phyloP scores from a whole-genome alignment of 1,284 basidiomycete species.

The Waitea zeae region DNA sequence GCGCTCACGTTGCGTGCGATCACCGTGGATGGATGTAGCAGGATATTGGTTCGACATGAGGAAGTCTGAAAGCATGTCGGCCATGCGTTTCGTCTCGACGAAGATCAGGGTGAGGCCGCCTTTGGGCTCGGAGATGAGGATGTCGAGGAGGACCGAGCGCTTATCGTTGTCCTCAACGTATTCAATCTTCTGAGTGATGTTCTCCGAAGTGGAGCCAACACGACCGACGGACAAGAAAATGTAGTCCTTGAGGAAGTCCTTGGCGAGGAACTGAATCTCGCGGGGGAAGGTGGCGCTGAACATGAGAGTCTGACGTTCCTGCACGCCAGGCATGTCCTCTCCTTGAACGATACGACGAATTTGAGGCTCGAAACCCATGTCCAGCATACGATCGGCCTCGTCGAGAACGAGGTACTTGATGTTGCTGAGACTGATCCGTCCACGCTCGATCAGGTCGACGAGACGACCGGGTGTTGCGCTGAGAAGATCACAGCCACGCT shows the following conservation, averaged over 20 bases:
- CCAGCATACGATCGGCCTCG: conserved; percentile 99
- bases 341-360: conserved; percentile 96
- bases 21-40: conserved; percentile 96
- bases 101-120: conserved; percentile 88
- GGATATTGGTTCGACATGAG: conserved; percentile 72
- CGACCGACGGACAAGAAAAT: conserved; percentile 98
- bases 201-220: conserved; percentile 97
- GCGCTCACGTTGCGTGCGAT: conserved; percentile 94
- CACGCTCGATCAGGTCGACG: conserved; percentile 96
- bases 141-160: conserved; percentile 89
- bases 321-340: conserved; percentile 92
- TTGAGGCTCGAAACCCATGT: conserved; percentile 99
- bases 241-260: conserved; percentile 93
- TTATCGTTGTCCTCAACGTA: conserved; percentile 98
- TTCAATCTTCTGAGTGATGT: conserved; percentile 98
- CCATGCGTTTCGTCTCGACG: conserved; percentile 99
- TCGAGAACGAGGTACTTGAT: conserved; percentile 97
- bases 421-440: conserved; percentile 90
- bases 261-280: conserved; percentile 95
- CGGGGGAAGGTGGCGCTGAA: conserved; percentile 99
- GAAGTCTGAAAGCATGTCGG: conserved; percentile 96
- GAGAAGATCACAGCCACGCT: conserved; percentile 94
- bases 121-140: conserved; percentile 65
- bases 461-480: conserved; percentile 98
- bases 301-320: conserved; percentile 97